Percentiles rank a stretch among this genome's conserved stretches.
These are phyloP conservation scores for Akanthomyces lecanii DNA, from an alignment of 2,329 filamentous ascomycete genomes.

Conservation along the genomic window DNA sequence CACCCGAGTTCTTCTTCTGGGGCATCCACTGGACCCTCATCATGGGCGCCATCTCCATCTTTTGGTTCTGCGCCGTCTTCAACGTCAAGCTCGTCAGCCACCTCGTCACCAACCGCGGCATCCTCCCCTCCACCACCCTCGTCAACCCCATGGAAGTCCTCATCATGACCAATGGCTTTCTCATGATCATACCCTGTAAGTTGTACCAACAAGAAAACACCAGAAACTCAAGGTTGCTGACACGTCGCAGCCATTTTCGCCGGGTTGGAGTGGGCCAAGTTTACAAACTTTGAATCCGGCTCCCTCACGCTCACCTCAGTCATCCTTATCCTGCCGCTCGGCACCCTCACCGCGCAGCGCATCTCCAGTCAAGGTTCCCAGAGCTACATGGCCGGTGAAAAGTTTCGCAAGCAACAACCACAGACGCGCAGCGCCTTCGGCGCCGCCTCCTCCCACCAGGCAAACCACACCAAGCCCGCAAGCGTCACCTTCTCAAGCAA, in stretches of 20 bases:
- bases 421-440: background rate
- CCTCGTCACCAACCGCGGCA: constrained; percentile 42
- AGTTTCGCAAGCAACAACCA: constrained; percentile 1
- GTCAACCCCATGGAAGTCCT: constrained; percentile 52
- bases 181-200: constrained; percentile 54
- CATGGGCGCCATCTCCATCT: constrained; percentile 39
- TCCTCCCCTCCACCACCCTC: constrained; percentile 40
- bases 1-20: constrained; percentile 31
- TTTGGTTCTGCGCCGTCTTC: constrained; percentile 55
- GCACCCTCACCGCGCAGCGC: constrained; percentile 48
- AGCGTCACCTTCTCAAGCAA: constrained; percentile 1
- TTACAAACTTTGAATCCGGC: constrained; percentile 44
- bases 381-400: constrained; percentile 7
- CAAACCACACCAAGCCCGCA: background rate
- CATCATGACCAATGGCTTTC: constrained; percentile 50
- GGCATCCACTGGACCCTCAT: constrained; percentile 36
- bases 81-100: constrained; percentile 48
- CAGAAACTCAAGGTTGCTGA: background rate
- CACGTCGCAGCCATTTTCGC: constrained; percentile 45
- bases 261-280: constrained; percentile 40
- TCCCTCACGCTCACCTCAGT: constrained; percentile 48
- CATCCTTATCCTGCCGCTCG: constrained; percentile 48
- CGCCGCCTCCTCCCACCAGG: background rate
- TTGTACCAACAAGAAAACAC: background rate
- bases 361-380: constrained; percentile 25